Evolutionary conservation across 371 early-diverging fungal species (phyloP).

Genomic region (Zopfochytrium polystomum): DNA sequence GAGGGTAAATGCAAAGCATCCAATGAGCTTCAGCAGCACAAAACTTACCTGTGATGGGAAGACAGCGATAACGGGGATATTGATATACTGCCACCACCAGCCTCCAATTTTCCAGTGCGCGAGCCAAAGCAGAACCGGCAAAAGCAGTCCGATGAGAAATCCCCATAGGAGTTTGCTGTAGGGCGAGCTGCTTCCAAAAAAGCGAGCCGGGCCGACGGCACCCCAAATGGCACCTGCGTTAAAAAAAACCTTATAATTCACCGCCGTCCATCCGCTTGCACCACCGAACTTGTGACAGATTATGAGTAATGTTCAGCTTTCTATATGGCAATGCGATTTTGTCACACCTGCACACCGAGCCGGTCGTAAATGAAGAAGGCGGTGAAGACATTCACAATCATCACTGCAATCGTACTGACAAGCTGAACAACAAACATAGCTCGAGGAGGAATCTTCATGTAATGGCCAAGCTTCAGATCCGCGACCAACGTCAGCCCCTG

Average conservation of each 20-base stretch:
- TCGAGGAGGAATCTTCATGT: slow-evolving; percentile 44
- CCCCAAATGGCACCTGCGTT: too few relatives aligned
- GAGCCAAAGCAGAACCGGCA: slow-evolving; percentile 48
- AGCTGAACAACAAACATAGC: slow-evolving; percentile 30
- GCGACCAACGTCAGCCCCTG: slow-evolving; percentile 35
- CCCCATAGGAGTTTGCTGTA: slow-evolving; percentile 50
- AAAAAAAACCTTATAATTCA: too few relatives aligned
- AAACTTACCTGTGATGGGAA: too few relatives aligned
- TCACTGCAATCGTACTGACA: slow-evolving; percentile 7
- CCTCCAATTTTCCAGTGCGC: slow-evolving; percentile 45
- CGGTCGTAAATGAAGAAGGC: slow-evolving; percentile 3
- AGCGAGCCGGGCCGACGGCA: slow-evolving; percentile 27
- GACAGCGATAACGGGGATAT: slow-evolving; percentile 8
- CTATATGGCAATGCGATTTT: too few relatives aligned
- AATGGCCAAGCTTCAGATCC: slow-evolving; percentile 48
- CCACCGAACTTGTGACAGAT: too few relatives aligned
- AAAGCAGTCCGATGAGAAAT: slow-evolving; percentile 50
- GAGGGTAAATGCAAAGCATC: too few relatives aligned
- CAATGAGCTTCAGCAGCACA: too few relatives aligned
- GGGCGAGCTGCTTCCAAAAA: slow-evolving; percentile 45
- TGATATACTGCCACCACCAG: slow-evolving; percentile 25
- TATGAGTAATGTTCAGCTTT: too few relatives aligned
- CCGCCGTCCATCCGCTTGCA: too few relatives aligned
- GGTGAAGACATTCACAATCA: slow-evolving; percentile 18
- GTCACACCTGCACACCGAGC: too few relatives aligned